phyloP scores from a whole-genome alignment of 2,329 filamentous ascomycete genomes.

The Neofusicoccum umdonicola region DNA sequence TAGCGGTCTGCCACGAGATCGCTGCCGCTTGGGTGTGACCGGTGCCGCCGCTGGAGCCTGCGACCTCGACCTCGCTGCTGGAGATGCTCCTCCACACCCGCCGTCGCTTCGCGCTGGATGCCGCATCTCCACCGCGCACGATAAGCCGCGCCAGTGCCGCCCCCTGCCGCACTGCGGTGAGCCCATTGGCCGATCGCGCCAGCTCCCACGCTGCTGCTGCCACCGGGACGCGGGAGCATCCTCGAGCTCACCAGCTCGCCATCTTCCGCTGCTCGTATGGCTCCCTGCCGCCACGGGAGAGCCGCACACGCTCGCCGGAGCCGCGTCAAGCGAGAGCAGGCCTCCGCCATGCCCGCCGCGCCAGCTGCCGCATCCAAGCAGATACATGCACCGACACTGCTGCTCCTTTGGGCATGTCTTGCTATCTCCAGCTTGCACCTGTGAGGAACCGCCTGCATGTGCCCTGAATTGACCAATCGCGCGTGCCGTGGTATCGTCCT shows the following conservation, averaged over 20 bases:
- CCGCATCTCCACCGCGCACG: slow-evolving; percentile 1
- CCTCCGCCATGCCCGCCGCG: not conserved
- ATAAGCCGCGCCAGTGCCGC: slow-evolving; percentile 1
- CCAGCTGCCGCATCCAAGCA: not conserved
- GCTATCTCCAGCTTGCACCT: too few relatives aligned
- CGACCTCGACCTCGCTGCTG: not conserved
- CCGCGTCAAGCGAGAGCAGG: not conserved
- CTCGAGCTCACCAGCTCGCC: too few relatives aligned
- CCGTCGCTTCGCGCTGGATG: not conserved
- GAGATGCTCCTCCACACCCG: not conserved
- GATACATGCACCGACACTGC: too few relatives aligned
- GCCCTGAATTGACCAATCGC: not conserved
- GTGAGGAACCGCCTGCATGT: too few relatives aligned
- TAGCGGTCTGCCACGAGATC: not conserved
- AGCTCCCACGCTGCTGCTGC: not conserved
- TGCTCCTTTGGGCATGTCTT: too few relatives aligned
- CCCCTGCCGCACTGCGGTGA: not conserved
- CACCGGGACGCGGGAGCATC: not conserved
- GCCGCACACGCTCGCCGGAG: not conserved
- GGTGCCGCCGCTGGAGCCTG: not conserved
- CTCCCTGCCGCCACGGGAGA: not conserved
- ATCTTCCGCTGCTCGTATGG: too few relatives aligned
- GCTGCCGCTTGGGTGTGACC: slow-evolving; percentile 11
- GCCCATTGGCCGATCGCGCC: not conserved
- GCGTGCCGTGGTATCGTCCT: too few relatives aligned